Percentiles rank a stretch among this genome's conserved stretches.
phyloP scores from a whole-genome alignment of 2,329 filamentous ascomycete genomes.

The Didymella arachidicola region DNA sequence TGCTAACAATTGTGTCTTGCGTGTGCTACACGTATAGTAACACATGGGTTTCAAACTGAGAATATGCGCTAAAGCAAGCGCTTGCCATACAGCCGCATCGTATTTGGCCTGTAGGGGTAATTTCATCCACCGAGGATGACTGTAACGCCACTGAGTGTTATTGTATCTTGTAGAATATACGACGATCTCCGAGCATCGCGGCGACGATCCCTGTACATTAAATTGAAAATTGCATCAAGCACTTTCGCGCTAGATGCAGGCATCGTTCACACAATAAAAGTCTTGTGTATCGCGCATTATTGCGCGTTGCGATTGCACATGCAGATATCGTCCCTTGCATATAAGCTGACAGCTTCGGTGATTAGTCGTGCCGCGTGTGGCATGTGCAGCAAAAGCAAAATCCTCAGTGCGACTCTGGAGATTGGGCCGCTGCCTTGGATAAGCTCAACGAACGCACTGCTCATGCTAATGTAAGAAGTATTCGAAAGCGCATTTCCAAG shows the following conservation, averaged over 20 bases:
- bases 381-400: conserved; percentile 23
- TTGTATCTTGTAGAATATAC: neutral
- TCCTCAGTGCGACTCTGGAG: conserved; percentile 9
- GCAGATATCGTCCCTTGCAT: conserved; percentile 21
- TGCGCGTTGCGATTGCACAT: conserved; percentile 13
- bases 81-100: conserved; percentile 9
- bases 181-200: neutral
- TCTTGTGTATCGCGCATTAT: conserved; percentile 3
- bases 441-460: neutral
- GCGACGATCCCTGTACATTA: neutral
- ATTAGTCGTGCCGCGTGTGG: conserved; percentile 18
- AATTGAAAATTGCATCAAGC: neutral
- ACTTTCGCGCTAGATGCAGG: neutral
- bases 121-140: neutral
- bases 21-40: conserved; percentile 38
- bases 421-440: neutral
- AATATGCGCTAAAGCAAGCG: conserved; percentile 26
- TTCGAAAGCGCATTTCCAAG: neutral
- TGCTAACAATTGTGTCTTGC: conserved; percentile 37
- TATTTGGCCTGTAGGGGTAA: neutral
- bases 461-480: neutral
- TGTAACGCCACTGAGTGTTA: neutral
- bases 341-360: conserved; percentile 20
- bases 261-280: neutral
- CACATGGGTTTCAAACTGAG: conserved; percentile 36